phyloP scores from a whole-genome alignment of 179 eudicot species.

The Drosera spatulata region DNA sequence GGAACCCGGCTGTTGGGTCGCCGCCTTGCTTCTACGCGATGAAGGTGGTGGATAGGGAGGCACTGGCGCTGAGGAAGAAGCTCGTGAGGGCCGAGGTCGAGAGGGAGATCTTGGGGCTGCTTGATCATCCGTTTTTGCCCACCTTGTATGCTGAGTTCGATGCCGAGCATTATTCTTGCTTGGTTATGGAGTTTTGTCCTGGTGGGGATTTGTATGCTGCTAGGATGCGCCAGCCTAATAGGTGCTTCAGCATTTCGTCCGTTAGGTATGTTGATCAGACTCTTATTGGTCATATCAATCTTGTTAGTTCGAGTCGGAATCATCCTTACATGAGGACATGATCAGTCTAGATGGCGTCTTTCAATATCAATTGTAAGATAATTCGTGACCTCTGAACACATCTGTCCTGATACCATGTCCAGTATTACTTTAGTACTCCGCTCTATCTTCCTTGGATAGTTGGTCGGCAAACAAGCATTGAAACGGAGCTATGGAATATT shows the following conservation, averaged over 20 bases:
- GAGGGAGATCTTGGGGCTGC: conserved; percentile 58
- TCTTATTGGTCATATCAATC: too few relatives aligned
- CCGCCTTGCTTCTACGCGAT: conserved; percentile 51
- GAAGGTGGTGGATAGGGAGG: conserved; percentile 87
- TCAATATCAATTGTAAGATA: too few relatives aligned
- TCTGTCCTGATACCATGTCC: too few relatives aligned
- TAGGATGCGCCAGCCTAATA: conserved; percentile 41
- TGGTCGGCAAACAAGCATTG: too few relatives aligned
- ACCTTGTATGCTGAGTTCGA: conserved; percentile 69
- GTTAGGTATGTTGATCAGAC: conserved; percentile 36
- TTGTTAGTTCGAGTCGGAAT: too few relatives aligned
- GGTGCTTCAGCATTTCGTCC: conserved; percentile 42
- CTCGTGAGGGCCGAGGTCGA: conserved; percentile 66
- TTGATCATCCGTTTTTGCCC: conserved; percentile 79
- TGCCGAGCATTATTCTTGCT: conserved; percentile 68
- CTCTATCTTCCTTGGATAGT: too few relatives aligned
- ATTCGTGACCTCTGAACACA: too few relatives aligned
- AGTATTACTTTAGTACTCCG: too few relatives aligned
- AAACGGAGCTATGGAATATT: too few relatives aligned
- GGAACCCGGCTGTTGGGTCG: conserved; percentile 41
- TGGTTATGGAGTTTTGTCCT: conserved; percentile 79
- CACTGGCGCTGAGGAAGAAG: conserved; percentile 56
- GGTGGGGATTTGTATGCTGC: conserved; percentile 74
- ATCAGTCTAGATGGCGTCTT: too few relatives aligned
- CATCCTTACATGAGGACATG: too few relatives aligned